Conservation (phyloP, 352 stramenopile species). For the Peronosclerospora sorghi region DNA sequence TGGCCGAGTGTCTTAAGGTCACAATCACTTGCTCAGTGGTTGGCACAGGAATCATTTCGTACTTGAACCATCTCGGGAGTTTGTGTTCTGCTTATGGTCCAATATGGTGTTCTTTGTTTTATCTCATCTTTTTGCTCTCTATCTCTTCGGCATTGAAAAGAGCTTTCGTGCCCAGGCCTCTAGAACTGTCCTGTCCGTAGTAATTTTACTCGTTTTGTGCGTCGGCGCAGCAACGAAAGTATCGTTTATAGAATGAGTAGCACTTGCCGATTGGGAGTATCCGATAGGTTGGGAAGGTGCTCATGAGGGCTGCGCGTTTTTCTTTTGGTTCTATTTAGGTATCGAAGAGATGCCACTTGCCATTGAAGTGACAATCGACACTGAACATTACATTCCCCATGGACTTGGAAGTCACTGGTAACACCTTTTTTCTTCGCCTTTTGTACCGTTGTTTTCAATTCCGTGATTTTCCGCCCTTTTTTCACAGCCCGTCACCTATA, state of each 20-base stretch:
- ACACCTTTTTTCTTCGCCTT: conserved; percentile 44
- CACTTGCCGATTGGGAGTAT: conserved; percentile 34
- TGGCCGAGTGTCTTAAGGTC: conserved; percentile 62
- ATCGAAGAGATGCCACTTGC: conserved; percentile 59
- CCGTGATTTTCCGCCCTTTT: conserved; percentile 40
- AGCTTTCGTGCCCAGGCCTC: conserved; percentile 55
- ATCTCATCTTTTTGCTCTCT: conserved; percentile 49
- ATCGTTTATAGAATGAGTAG: conserved; percentile 46
- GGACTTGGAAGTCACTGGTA: conserved; percentile 40
- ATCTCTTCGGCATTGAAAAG: conserved; percentile 47
- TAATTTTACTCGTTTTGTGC: conserved; percentile 59
- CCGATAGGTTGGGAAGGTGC: conserved; percentile 33
- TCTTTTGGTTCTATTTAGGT: conserved; percentile 62
- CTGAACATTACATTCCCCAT: conserved; percentile 43
- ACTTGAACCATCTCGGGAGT: conserved; percentile 45
- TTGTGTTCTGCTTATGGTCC: conserved; percentile 27
- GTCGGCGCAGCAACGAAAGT: conserved; percentile 41
- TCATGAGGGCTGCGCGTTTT: conserved; percentile 48
- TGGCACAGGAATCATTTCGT: conserved; percentile 53
- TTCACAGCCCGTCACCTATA: conserved; percentile 34
- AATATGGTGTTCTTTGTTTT: conserved; percentile 54
- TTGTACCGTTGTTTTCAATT: conserved; percentile 56
- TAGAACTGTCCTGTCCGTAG: conserved; percentile 40
- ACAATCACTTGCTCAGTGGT: conserved; percentile 50
- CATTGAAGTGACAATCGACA: conserved; percentile 55